These are phyloP conservation scores for Plenodomus lindquistii DNA, from an alignment of 2,329 filamentous ascomycete species.

Conservation along the genomic window DNA sequence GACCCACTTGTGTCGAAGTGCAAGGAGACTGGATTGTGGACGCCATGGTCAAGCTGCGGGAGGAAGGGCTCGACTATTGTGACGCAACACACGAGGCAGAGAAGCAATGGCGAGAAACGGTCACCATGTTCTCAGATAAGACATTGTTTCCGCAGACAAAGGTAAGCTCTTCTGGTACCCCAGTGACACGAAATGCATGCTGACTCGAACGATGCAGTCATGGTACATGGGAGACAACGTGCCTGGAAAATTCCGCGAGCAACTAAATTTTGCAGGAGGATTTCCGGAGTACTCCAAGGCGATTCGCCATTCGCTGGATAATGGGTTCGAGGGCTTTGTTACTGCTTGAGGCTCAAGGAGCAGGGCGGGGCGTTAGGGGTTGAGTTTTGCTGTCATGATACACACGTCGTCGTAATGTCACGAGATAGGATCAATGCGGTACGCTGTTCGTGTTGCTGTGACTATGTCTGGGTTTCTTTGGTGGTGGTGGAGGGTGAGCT, in stretches of 20 bases:
- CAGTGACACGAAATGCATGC: too few species aligned
- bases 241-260: constrained; percentile 51
- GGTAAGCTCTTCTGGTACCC: too few species aligned
- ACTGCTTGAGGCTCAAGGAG: constrained; percentile 25
- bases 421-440: too few species aligned
- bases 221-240: constrained; percentile 54
- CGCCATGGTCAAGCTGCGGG: constrained; percentile 44
- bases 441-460: too few species aligned
- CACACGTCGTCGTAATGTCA: too few species aligned
- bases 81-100: constrained; percentile 49
- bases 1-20: constrained; percentile 50
- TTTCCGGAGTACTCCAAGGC: constrained; percentile 47
- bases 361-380: too few species aligned
- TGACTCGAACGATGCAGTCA: constrained; percentile 6
- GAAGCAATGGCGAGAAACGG: constrained; percentile 47
- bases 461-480: too few species aligned
- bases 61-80: constrained; percentile 45
- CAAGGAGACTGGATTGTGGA: constrained; percentile 53
- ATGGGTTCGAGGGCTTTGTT: constrained; percentile 41
- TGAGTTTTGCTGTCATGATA: too few species aligned
- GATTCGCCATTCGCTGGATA: constrained; percentile 44
- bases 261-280: constrained; percentile 51
- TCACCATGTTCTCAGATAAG: constrained; percentile 47
- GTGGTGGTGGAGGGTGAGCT: too few species aligned
- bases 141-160: constrained; percentile 49